Conservation (phyloP, 441 rosid species). For the Geranium incanum region DNA sequence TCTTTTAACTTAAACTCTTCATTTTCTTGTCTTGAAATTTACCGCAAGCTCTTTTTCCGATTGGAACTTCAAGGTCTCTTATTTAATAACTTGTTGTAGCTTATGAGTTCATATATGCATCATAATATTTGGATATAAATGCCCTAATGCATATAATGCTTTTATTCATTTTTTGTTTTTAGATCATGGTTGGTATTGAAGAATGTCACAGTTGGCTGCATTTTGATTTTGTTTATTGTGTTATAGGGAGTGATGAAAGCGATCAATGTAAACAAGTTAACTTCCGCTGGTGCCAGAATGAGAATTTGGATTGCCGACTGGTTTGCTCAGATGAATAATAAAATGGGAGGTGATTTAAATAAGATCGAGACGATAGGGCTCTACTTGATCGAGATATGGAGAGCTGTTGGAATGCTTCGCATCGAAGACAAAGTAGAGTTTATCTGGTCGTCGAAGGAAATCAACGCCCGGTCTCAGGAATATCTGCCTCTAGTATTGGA, state of each 20-base stretch:
- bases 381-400: conserved; percentile 64
- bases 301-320: conserved; percentile 91
- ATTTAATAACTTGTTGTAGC: too few relatives aligned
- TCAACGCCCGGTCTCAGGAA: conserved; percentile 49
- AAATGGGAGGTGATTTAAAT: conserved; percentile 75
- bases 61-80: too few relatives aligned
- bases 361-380: conserved; percentile 60
- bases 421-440: conserved; percentile 50
- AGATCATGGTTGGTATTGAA: too few relatives aligned
- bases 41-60: too few relatives aligned
- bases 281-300: conserved; percentile 67
- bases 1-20: too few relatives aligned
- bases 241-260: conserved; percentile 71
- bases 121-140: too few relatives aligned
- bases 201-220: too few relatives aligned
- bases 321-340: conserved; percentile 85
- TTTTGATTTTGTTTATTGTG: background rate
- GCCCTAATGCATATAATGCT: too few relatives aligned
- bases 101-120: too few relatives aligned
- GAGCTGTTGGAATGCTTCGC: conserved; percentile 62
- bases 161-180: too few relatives aligned
- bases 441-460: conserved; percentile 76
- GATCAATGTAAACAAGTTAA: conserved; percentile 71
- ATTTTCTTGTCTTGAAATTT: too few relatives aligned
- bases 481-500: conserved; percentile 93